Conservation (phyloP, 129 eudicot genomes). For the sunflower (Helianthus annuus) region DNA sequence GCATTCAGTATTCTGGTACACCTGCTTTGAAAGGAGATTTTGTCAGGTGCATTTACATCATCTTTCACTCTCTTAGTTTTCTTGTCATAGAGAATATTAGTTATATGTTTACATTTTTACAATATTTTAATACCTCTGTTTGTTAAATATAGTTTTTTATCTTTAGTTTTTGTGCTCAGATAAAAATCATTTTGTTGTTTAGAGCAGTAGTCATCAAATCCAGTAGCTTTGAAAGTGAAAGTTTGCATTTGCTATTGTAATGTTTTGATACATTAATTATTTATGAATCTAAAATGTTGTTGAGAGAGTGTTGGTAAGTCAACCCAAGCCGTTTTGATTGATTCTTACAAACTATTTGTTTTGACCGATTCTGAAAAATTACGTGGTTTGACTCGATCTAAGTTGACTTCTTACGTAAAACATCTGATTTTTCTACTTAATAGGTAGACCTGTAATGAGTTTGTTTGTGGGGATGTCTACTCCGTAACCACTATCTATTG, state of each 20-base stretch:
- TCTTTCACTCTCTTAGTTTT: constrained; percentile 1
- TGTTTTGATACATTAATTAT: constrained; percentile 7
- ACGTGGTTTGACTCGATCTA: not conserved
- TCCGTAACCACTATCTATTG: not conserved
- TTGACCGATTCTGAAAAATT: not conserved
- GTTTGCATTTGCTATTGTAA: not conserved
- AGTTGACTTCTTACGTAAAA: not conserved
- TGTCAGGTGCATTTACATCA: constrained; percentile 68
- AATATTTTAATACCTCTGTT: not conserved
- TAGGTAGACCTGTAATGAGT: not conserved
- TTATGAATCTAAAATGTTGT: not conserved
- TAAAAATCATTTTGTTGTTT: constrained; percentile 6
- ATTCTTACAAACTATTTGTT: not conserved
- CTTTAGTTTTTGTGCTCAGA: not conserved
- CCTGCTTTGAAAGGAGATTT: constrained; percentile 97
- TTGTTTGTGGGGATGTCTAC: constrained; percentile 11
- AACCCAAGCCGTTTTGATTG: not conserved
- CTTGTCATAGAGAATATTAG: constrained; percentile 6
- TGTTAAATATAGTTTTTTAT: not conserved
- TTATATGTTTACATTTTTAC: not conserved
- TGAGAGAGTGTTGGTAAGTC: not conserved
- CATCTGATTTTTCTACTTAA: not conserved
- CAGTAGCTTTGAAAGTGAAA: not conserved
- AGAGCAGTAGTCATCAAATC: constrained; percentile 19
- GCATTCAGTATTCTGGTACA: constrained; percentile 98